phyloP scores from a whole-genome alignment of 108 stramenopile genomes.

The Pseudonitzschia multiseries region DNA sequence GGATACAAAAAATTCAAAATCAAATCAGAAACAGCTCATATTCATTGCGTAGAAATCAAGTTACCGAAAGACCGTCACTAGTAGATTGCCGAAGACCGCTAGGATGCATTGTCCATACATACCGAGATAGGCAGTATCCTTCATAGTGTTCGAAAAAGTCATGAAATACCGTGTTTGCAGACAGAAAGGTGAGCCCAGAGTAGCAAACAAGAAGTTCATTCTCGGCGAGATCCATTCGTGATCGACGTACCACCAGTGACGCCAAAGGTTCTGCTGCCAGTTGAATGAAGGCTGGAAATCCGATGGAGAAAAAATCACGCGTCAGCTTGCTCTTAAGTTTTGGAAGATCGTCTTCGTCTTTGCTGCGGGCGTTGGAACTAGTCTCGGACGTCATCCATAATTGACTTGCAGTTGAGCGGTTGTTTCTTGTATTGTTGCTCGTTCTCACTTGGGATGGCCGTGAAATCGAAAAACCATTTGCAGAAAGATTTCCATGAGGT shows the following conservation, averaged over 20 bases:
- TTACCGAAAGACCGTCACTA: too few species aligned
- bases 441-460: not conserved
- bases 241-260: conserved; percentile 60
- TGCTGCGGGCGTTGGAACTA: not conserved
- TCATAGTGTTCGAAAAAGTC: not conserved
- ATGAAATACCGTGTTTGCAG: too few species aligned
- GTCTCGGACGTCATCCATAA: conserved; percentile 16
- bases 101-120: not conserved
- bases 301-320: conserved; percentile 83
- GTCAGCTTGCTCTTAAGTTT: conserved; percentile 44
- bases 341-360: conserved; percentile 12
- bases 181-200: not conserved
- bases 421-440: not conserved
- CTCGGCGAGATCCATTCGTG: not conserved
- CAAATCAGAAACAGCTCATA: too few species aligned
- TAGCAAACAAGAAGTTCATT: not conserved
- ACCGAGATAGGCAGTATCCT: conserved; percentile 15
- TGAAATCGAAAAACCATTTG: not conserved
- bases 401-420: not conserved
- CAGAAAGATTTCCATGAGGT: not conserved
- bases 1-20: not conserved
- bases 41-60: not conserved
- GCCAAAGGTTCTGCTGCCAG: conserved; percentile 93
- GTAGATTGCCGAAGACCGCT: too few species aligned
- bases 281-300: conserved; percentile 85